These are phyloP conservation scores for Dactylis glomerata DNA, from an alignment of 176 grass and related monocot species.

Conservation along the genomic window DNA sequence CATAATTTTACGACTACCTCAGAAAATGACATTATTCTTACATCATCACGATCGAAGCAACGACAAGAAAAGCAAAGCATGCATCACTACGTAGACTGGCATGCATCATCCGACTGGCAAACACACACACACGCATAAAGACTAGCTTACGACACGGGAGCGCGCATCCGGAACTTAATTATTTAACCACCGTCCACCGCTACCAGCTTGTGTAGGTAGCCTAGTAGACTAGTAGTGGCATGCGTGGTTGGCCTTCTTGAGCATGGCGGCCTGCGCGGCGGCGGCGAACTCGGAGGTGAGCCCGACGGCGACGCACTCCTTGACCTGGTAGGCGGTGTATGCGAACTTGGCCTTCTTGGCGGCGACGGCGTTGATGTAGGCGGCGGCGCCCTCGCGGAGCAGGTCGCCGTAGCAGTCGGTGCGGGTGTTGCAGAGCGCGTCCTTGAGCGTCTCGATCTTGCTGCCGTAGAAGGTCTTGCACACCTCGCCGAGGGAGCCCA, in stretches of 20 bases:
- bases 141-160: neutral
- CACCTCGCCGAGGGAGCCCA: slow-evolving; percentile 53
- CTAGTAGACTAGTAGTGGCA: slow-evolving; percentile 40
- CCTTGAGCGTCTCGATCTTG: slow-evolving; percentile 54
- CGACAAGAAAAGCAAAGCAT: neutral
- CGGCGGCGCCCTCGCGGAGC: slow-evolving; percentile 76
- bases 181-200: neutral
- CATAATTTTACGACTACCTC: neutral
- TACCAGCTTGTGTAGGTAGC: neutral
- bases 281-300: slow-evolving; percentile 61
- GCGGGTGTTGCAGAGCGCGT: slow-evolving; percentile 68
- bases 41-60: neutral
- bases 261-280: slow-evolving; percentile 57
- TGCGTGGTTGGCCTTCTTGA: slow-evolving; percentile 77
- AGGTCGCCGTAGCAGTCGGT: slow-evolving; percentile 72
- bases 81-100: slow-evolving; percentile 7
- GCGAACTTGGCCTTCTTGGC: slow-evolving; percentile 35
- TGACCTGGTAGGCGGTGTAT: slow-evolving; percentile 59
- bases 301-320: slow-evolving; percentile 40
- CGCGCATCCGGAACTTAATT: slow-evolving; percentile 10
- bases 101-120: slow-evolving; percentile 8
- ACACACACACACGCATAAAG: neutral
- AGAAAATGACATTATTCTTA: neutral
- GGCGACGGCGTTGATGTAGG: slow-evolving; percentile 79
- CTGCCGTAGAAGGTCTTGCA: slow-evolving; percentile 47